Evolutionary conservation across 352 stramenopile genomes (phyloP).

Genomic region (Pythium plurisporium): DNA sequence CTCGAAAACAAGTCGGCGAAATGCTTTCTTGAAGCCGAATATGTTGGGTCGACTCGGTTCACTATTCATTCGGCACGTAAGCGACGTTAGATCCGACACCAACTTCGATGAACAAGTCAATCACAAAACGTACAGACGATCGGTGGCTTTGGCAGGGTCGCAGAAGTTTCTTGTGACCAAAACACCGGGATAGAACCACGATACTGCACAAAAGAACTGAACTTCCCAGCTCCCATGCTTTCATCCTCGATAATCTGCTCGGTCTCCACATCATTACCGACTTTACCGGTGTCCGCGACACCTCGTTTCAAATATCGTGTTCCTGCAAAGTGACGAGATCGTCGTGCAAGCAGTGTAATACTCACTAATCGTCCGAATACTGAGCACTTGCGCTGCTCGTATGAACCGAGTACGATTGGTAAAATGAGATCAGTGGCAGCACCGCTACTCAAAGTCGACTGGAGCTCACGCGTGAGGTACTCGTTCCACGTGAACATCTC

Average conservation of each 20-base stretch:
- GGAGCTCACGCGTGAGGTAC: slow-evolving; percentile 93
- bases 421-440: slow-evolving; percentile 88
- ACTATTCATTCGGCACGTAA: too few relatives aligned
- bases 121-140: slow-evolving; percentile 90
- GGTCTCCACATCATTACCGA: slow-evolving; percentile 99
- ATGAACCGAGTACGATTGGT: slow-evolving; percentile 92
- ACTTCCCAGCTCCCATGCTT: slow-evolving; percentile 87
- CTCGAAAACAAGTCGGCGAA: slow-evolving; percentile 94
- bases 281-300: slow-evolving; percentile 97
- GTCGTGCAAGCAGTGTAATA: slow-evolving; percentile 94
- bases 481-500: slow-evolving; percentile 98
- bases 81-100: not conserved
- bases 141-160: slow-evolving; percentile 97
- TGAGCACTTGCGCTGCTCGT: slow-evolving; percentile 95
- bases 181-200: slow-evolving; percentile 99
- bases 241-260: slow-evolving; percentile 95
- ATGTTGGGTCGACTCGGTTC: slow-evolving; percentile 96
- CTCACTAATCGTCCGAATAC: slow-evolving; percentile 95
- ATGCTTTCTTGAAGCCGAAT: slow-evolving; percentile 92
- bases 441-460: slow-evolving; percentile 71
- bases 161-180: slow-evolving; percentile 98
- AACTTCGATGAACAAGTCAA: too few relatives aligned
- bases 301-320: slow-evolving; percentile 98
- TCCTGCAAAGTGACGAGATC: slow-evolving; percentile 97
- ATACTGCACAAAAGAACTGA: slow-evolving; percentile 97